Conservation (phyloP, 768 basidiomycete species). For the Suillus bovinus region DNA sequence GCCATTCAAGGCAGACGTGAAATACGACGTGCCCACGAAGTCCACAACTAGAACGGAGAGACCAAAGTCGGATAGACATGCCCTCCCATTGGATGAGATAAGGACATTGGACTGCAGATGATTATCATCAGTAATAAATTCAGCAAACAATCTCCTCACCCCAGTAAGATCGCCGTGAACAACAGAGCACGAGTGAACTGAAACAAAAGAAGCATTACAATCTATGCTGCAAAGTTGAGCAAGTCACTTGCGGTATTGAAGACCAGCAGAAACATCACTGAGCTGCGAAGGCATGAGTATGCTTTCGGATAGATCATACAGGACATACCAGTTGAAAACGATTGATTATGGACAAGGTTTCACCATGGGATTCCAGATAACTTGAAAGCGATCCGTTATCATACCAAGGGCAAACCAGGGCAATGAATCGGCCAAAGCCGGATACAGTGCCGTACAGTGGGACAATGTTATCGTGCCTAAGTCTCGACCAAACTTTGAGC, state of each 20-base stretch:
- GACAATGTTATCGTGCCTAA: conserved; percentile 25
- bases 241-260: conserved; percentile 25
- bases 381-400: conserved; percentile 23
- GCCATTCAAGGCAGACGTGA: conserved; percentile 5
- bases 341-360: conserved; percentile 10
- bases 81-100: conserved; percentile 34
- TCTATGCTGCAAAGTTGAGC: background rate
- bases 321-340: conserved; percentile 20
- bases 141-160: conserved; percentile 3
- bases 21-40: conserved; percentile 14
- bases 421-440: conserved; percentile 28
- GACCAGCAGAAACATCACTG: conserved; percentile 26
- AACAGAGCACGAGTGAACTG: conserved; percentile 21
- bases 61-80: conserved; percentile 48
- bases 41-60: conserved; percentile 24
- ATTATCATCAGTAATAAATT: background rate
- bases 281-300: conserved; percentile 15
- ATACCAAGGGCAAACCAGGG: conserved; percentile 30
- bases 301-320: background rate
- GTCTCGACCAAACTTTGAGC: conserved; percentile 25
- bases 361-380: conserved; percentile 18
- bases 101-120: conserved; percentile 42
- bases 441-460: conserved; percentile 22
- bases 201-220: background rate
- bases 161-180: conserved; percentile 24